Conservation (phyloP, 305 asterid species). For the Petunia hybrid region DNA sequence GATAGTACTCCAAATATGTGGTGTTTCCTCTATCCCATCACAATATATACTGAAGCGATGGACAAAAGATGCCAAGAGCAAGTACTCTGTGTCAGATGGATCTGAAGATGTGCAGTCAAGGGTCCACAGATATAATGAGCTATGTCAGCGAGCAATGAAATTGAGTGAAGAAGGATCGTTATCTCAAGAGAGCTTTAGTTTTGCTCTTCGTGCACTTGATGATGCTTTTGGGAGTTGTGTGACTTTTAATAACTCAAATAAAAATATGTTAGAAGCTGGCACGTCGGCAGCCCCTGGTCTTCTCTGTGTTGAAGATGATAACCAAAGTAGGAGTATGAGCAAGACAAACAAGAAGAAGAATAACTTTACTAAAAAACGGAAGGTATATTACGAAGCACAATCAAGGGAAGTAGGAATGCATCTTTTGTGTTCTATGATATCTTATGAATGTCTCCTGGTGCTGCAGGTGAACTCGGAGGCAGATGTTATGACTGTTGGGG, state of each 20-base stretch:
- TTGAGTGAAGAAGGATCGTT: slow-evolving; percentile 95
- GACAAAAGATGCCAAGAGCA: slow-evolving; percentile 86
- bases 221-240: slow-evolving; percentile 83
- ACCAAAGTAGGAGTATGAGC: slow-evolving; percentile 76
- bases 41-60: slow-evolving; percentile 90
- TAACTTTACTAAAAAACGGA: slow-evolving; percentile 76
- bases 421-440: slow-evolving; percentile 21
- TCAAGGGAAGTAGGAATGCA: slow-evolving; percentile 14
- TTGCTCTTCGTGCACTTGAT: slow-evolving; percentile 73
- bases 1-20: slow-evolving; percentile 90
- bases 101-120: slow-evolving; percentile 77
- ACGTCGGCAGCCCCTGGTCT: slow-evolving; percentile 77
- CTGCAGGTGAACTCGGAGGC: slow-evolving; percentile 76
- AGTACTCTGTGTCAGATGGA: slow-evolving; percentile 62
- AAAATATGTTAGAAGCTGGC: slow-evolving; percentile 77
- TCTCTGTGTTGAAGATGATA: slow-evolving; percentile 83
- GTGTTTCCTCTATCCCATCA: slow-evolving; percentile 75
- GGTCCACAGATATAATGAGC: slow-evolving; percentile 79
- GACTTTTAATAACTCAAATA: slow-evolving; percentile 73
- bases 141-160: slow-evolving; percentile 78
- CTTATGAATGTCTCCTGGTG: slow-evolving; percentile 34
- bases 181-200: slow-evolving; percentile 77
- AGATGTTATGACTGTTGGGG: slow-evolving; percentile 68
- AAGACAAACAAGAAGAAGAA: slow-evolving; percentile 88
- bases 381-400: slow-evolving; percentile 58